Base-by-base conservation (phyloP, 2,329 filamentous ascomycete species). In the Emydomyces testavorans region DNA sequence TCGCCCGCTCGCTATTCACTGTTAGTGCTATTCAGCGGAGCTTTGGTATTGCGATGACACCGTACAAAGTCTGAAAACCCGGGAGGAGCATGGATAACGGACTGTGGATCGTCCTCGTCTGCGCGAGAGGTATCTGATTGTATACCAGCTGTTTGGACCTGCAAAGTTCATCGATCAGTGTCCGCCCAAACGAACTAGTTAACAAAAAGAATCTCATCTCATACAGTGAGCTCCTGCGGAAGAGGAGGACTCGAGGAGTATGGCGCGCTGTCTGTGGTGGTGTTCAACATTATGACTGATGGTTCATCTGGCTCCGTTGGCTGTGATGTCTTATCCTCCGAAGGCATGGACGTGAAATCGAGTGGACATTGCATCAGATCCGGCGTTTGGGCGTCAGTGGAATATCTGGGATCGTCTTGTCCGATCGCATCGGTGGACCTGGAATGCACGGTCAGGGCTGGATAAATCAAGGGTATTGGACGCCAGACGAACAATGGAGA, bases 71-170 rank as follows among this genome's bases (percentile, higher is more conserved):
- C 78, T 48, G 79, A 76, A 65, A 92, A 95, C 52, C 83, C 85
- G 54, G 86, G 75, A 0, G 89, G 88, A 13, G 85, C 86, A 71
- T 94, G 89, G 56, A 95, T 94, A 47, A 94, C 89, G 1, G 89
- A 95, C 46, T 86, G 76, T 20, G 87, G 82, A 56, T 67, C 61
- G 44, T 68, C 67, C 47, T 89, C 86, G 55, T 94, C 50, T 52
- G 20, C 23, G 23, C 20, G 31, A 37, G 49, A 52, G 16, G 50
- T 53, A n/a, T 46, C 48, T 6, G 49, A 49, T 47, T 46, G 41
- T 31, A 52, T 47, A 38, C 53, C 56, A 18, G 52, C 49, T 20
- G 60, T 65, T 54, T 58, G 58, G 41, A 65, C 60, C 65, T 67
- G 42, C 31, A 40, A 32, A 42, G n/a, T 7, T 16, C n/a, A 38